Evolutionary conservation across 345 rosid species (phyloP).

Genomic region (Crucihimalaya himalaica): DNA sequence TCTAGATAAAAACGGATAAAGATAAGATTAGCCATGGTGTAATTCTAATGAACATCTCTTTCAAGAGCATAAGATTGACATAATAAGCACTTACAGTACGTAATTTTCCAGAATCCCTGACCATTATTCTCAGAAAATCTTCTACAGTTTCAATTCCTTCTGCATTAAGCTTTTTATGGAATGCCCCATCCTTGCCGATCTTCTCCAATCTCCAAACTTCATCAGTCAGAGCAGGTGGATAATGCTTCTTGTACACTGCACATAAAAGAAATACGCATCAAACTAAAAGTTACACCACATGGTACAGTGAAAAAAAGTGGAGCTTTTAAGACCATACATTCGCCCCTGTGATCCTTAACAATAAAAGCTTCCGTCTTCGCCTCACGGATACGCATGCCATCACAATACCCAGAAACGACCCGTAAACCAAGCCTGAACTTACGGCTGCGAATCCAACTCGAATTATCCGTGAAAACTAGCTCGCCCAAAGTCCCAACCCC

Average conservation of each 20-base stretch:
- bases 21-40: constrained; percentile 36
- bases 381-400: constrained; percentile 82
- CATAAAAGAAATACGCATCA: constrained; percentile 9
- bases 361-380: constrained; percentile 97
- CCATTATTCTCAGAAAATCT: constrained; percentile 76
- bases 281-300: constrained; percentile 21
- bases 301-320: neutral
- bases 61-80: constrained; percentile 23
- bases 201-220: constrained; percentile 99
- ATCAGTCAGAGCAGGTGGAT: constrained; percentile 84
- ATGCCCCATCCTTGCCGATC: constrained; percentile 98
- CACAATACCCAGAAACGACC: constrained; percentile 73
- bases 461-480: constrained; percentile 88
- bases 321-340: constrained; percentile 52
- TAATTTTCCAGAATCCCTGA: constrained; percentile 69
- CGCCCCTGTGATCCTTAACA: constrained; percentile 98
- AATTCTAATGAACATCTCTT: constrained; percentile 1
- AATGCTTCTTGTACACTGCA: constrained; percentile 98
- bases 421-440: constrained; percentile 93
- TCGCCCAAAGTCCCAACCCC: constrained; percentile 97
- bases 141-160: constrained; percentile 61
- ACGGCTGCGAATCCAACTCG: constrained; percentile 98
- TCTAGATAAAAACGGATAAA: constrained; percentile 45
- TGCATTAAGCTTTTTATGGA: constrained; percentile 77
- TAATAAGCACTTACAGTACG: constrained; percentile 65